These are phyloP conservation scores for Acanthamoeba castellanii DNA, from an alignment of 208 protist species.

Conservation along the genomic window DNA sequence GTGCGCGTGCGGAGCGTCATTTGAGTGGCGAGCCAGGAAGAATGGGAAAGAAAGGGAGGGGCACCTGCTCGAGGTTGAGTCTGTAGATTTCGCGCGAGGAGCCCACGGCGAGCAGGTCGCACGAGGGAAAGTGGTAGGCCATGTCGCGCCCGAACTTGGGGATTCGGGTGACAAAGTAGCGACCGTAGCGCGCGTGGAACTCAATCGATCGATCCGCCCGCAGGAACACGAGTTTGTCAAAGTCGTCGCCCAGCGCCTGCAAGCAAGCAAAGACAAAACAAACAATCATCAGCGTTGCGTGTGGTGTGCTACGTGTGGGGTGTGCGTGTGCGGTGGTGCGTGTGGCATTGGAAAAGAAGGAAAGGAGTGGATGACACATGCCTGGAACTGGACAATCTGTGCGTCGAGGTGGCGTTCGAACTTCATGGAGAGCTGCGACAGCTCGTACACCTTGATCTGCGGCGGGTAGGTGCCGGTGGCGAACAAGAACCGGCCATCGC, in stretches of 20 bases:
- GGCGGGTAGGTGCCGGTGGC: constrained; percentile 82
- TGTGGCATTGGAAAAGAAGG: neutral
- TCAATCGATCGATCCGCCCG: constrained; percentile 86
- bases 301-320: no score
- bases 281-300: no score
- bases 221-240: constrained; percentile 86
- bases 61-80: constrained; percentile 82
- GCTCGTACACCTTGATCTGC: constrained; percentile 76
- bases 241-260: constrained; percentile 86
- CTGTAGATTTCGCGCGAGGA: constrained; percentile 77
- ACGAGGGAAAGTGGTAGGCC: constrained; percentile 77
- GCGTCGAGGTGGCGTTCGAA: constrained; percentile 86
- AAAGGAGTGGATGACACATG: neutral
- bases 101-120: constrained; percentile 81
- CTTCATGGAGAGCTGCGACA: constrained; percentile 87
- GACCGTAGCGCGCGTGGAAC: constrained; percentile 88
- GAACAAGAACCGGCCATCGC: constrained; percentile 80
- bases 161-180: constrained; percentile 85
- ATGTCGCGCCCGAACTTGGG: constrained; percentile 82
- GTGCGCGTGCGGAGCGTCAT: no score
- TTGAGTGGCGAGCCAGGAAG: neutral
- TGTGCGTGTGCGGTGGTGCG: neutral
- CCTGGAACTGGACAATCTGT: constrained; percentile 85
- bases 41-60: neutral
- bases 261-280: neutral